Percentiles rank a stretch among this genome's conserved stretches.
Conservation (phyloP, 306 rosid species). For the Myrica gale region DNA sequence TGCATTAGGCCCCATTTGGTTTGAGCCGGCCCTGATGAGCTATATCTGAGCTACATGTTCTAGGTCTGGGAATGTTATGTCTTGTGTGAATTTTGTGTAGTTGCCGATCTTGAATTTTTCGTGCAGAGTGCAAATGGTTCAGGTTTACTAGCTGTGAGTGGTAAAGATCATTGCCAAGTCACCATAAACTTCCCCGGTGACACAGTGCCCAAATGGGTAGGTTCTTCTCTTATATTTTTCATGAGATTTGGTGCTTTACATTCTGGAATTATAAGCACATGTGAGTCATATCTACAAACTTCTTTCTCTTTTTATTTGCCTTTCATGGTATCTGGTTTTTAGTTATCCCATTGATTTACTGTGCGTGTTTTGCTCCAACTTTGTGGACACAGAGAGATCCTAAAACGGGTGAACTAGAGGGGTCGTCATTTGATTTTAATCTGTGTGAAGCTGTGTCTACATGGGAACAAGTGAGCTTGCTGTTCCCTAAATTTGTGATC, state of each 20-base stretch:
- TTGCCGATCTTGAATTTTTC: conserved; percentile 19
- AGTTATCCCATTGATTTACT: background rate
- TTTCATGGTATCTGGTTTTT: background rate
- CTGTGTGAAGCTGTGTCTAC: conserved; percentile 94
- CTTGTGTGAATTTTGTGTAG: conserved; percentile 8
- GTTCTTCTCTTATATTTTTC: conserved; percentile 19
- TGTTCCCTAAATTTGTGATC: conserved; percentile 11
- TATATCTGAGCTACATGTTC: background rate
- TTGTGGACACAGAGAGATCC: conserved; percentile 71
- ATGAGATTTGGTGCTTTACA: conserved; percentile 13
- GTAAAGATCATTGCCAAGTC: conserved; percentile 65
- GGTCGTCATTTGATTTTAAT: conserved; percentile 73
- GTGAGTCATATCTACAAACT: background rate
- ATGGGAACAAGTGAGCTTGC: conserved; percentile 82
- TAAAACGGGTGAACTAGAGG: conserved; percentile 88
- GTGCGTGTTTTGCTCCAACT: background rate
- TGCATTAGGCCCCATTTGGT: too few relatives aligned
- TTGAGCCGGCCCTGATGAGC: too few relatives aligned
- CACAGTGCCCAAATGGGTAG: conserved; percentile 95
- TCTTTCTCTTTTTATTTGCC: background rate
- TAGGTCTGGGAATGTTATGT: background rate
- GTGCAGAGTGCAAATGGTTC: conserved; percentile 86
- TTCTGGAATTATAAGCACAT: background rate
- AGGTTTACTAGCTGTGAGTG: conserved; percentile 60
- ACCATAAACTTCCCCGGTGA: conserved; percentile 66